Evolutionary conservation across 768 basidiomycete species (phyloP), one percentile per base, ranked within the genome.

Genomic region (Gloeophyllum trabeum): DNA sequence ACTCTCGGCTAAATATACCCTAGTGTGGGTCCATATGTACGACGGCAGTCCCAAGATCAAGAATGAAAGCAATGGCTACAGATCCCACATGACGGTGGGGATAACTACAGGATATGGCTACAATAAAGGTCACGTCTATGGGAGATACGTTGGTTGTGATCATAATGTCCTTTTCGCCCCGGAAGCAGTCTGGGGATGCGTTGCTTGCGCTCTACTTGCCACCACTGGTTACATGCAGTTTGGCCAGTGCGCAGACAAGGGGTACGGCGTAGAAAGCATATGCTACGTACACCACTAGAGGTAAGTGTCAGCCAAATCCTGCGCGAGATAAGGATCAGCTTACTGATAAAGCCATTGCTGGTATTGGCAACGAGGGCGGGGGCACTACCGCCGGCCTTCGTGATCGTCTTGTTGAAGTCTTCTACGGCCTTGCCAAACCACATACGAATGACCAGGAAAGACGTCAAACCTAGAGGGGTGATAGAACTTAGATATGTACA

Each of bases 351-450:
- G 5, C 73, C 83, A 49, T 83, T 86, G 46, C 79, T 71, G n/a
- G 65, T 64, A 7, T 63, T 56, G 22, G 86, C 85, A 35, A 76
- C 61, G 35, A 88, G 63, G 24, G 74, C 61, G 2, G 81, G 79
- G 4, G 71, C 79, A 43, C 69, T 60, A 3, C 54, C 45, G 18
- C 77, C 79, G 46, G 70, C 69, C 6, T 68, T 55, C 20, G 62
- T 47, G 40, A 88, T 76, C 40, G 66, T 74, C 35, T 62, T 53
- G 55, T 89, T 89, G 61, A 89, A 88, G 52, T 86, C 84, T 41
- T 79, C 71, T 0, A 79, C 75, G 2, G 83, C 76, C 58, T 87
- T 85, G 16, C 79, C 82, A 47, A 85, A 85, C 75, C 79, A 85
- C 73, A 89, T 82, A 46, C 81, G 75, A 41, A 82, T 61, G 45